Base-by-base conservation (phyloP, 2,329 filamentous ascomycete species). In the Trichoderma citrinoviride region DNA sequence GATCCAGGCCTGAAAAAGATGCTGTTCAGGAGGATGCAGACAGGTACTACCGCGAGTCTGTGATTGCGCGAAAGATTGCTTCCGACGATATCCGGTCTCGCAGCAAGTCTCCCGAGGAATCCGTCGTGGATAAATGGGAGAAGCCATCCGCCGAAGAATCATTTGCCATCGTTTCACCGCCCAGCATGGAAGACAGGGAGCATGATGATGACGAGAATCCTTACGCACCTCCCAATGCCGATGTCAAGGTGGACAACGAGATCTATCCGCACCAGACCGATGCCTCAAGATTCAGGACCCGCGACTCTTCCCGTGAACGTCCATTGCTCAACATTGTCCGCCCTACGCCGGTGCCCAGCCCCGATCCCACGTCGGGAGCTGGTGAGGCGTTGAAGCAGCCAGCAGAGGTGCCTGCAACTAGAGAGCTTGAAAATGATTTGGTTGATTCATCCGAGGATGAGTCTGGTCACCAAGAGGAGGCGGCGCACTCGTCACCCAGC, bases 221-320 rank as follows among this genome's bases (percentile, higher is more conserved):
- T 8, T 89, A 84, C 64, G 84, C 83, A 67, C 83, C 75, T 7
- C 87, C 87, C 2, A 80, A 89, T 70, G 87, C 87, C n/a, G 87
- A 89, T 72, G 85, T 89, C 61, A 79, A 77, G 58, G 83, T 88
- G 65, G 86, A 89, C 71, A 83, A 87, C 69, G 75, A 83, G 66
- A 80, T 88, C 67, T 78, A 81, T 61, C 87, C 87, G 5, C 73
- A 74, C 46, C 83, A 88, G 33, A 74, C 86, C 67, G 64, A 73
- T 67, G 43, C 67, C 4, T 73, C 77, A 3, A 55, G 74, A 19
- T 83, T 82, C 69, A 77, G 71, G 65, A 77, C 80, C 21, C 79
- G 83, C 43, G 84, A 87, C 65, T 81, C 82, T 53, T 85, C 82
- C 19, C 78, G 83, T 55, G 80, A 85, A 56, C 77, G 87, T 5